Conservation (phyloP, 345 rosid genomes). For the Populus euphratica region DNA sequence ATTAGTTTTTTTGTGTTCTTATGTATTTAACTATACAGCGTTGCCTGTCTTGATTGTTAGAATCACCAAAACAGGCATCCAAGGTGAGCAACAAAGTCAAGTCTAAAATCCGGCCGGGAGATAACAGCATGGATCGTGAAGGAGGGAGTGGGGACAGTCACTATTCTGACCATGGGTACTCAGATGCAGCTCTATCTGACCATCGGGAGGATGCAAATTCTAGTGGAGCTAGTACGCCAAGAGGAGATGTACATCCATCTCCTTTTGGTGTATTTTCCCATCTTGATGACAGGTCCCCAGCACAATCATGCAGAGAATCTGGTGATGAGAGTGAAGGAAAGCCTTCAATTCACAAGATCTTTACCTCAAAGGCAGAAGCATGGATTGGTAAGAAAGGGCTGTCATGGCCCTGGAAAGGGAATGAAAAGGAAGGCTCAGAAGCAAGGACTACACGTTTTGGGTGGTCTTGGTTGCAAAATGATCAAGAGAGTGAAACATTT, state of each 20-base stretch:
- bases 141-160: slow-evolving; percentile 78
- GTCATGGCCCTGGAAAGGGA: slow-evolving; percentile 96
- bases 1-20: slow-evolving; percentile 14
- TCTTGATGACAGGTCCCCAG: slow-evolving; percentile 45
- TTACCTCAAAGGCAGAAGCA: slow-evolving; percentile 78
- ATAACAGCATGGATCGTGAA: slow-evolving; percentile 51
- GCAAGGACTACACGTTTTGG: slow-evolving; percentile 42
- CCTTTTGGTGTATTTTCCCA: slow-evolving; percentile 61
- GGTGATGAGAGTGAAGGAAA: slow-evolving; percentile 75
- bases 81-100: slow-evolving; percentile 82
- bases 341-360: slow-evolving; percentile 59
- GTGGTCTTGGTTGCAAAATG: slow-evolving; percentile 59
- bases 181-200: slow-evolving; percentile 47
- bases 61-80: slow-evolving; percentile 54
- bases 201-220: slow-evolving; percentile 79
- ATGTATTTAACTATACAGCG: slow-evolving; percentile 12
- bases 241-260: slow-evolving; percentile 58
- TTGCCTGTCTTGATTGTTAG: slow-evolving; percentile 31
- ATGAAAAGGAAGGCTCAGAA: slow-evolving; percentile 65
- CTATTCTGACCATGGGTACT: slow-evolving; percentile 59
- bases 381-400: slow-evolving; percentile 83
- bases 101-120: slow-evolving; percentile 63
- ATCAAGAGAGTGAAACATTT: slow-evolving; percentile 49
- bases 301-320: slow-evolving; percentile 51
- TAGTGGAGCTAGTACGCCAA: slow-evolving; percentile 89